These are phyloP conservation scores for Orbilia brochopaga DNA, from an alignment of 2,329 filamentous ascomycete genomes.

Conservation along the genomic window DNA sequence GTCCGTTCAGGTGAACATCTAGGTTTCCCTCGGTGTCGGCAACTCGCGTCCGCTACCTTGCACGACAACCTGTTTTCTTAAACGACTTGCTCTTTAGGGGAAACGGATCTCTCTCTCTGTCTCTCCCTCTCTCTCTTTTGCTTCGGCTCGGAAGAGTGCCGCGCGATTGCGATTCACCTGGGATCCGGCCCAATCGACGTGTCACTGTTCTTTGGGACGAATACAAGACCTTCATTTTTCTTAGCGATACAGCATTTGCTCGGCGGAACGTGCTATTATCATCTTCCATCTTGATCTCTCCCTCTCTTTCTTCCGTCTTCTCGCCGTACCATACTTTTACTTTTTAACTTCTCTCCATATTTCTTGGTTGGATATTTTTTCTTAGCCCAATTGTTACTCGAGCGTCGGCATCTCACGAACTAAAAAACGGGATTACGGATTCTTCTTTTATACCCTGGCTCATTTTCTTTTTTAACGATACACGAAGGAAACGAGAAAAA, in stretches of 20 bases:
- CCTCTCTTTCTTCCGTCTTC: constrained; percentile 10
- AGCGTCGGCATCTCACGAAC: constrained; percentile 32
- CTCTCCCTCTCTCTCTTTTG: background rate
- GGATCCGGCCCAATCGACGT: constrained; percentile 32
- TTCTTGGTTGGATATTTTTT: constrained; percentile 15
- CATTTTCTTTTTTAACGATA: constrained; percentile 48
- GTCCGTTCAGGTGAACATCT: constrained; percentile 24
- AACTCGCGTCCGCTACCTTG: constrained; percentile 37
- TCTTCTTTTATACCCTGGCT: constrained; percentile 50
- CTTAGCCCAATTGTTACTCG: constrained; percentile 46
- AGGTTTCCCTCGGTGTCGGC: constrained; percentile 23
- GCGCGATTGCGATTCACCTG: constrained; percentile 25
- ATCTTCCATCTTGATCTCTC: constrained; percentile 12
- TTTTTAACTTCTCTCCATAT: constrained; percentile 2
- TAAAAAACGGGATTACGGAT: constrained; percentile 47
- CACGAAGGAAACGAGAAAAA: constrained; percentile 50
- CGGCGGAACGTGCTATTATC: constrained; percentile 12
- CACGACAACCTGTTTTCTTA: constrained; percentile 35
- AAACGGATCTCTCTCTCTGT: constrained; percentile 16
- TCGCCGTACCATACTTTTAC: constrained; percentile 17
- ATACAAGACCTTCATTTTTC: constrained; percentile 36
- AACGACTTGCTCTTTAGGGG: constrained; percentile 27
- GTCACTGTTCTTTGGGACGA: constrained; percentile 42
- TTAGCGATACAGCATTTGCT: constrained; percentile 39
- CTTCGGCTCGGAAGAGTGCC: constrained; percentile 34